Percentiles rank a stretch among this genome's conserved stretches.
Evolutionary conservation across 768 basidiomycete genomes (phyloP).

Genomic region (Suillus subaureus): DNA sequence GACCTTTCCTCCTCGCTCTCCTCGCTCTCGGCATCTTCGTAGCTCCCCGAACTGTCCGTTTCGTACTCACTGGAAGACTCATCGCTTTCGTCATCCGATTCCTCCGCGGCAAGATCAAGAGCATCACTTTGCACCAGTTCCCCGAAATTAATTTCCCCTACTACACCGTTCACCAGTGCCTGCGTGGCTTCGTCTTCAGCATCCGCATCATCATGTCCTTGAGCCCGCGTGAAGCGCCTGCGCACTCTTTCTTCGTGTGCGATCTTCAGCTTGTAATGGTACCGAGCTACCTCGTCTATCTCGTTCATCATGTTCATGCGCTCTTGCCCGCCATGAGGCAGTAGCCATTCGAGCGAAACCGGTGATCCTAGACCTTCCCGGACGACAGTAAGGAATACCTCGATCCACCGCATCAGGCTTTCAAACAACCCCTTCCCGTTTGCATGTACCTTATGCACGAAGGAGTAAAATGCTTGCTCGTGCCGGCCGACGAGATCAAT

Average conservation of each 20-base stretch:
- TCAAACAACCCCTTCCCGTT: conserved; percentile 96
- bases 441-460: conserved; percentile 98
- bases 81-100: conserved; percentile 45
- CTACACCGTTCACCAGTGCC: conserved; percentile 77
- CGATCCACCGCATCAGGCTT: conserved; percentile 94
- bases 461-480: conserved; percentile 93
- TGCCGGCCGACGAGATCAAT: conserved; percentile 93
- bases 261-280: conserved; percentile 94
- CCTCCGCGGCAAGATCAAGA: conserved; percentile 79
- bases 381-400: conserved; percentile 87
- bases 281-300: conserved; percentile 85
- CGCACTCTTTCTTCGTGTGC: conserved; percentile 90
- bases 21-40: conserved; percentile 12
- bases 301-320: conserved; percentile 79
- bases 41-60: conserved; percentile 19
- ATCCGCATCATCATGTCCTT: conserved; percentile 53
- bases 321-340: conserved; percentile 81
- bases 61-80: conserved; percentile 46
- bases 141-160: conserved; percentile 80
- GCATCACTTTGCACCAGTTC: conserved; percentile 79
- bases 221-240: conserved; percentile 73
- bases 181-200: conserved; percentile 85
- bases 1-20: conserved; percentile 16
- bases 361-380: conserved; percentile 82
- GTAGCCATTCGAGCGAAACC: conserved; percentile 78